Base-by-base conservation (phyloP, 306 rosid genomes). In the Rubus idaeus region DNA sequence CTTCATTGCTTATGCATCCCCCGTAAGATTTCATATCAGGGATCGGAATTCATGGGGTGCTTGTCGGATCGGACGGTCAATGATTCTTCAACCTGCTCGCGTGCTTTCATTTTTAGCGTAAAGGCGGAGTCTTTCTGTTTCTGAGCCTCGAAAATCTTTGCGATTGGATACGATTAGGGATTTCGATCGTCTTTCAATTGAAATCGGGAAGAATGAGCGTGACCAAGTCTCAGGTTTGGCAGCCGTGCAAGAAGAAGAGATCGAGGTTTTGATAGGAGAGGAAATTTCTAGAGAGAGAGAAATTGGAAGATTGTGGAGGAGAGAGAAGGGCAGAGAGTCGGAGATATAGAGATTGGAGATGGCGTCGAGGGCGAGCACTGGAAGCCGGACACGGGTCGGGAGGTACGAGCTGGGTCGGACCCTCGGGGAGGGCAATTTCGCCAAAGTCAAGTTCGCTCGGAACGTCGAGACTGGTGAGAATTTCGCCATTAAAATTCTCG, bases 201-300 rank as follows among this genome's bases (percentile, higher is more conserved):
- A 56, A 20, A 21, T 35, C 4, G 45, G 67, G 42, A 83, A 86
- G 77, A 3, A 94, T 94, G 98, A 90, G 86, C 49, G 14, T 91
- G 51, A 72, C 82, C 0, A 94, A 94, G 88, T 94, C 93, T 74
- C 93, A 86, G 81, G 94, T 94, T 0, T 94, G 98, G 98, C 98
- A 91, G 57, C 98, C 98, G 0, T 89, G 97, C 58, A 94, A 94
- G 94, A 94, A 91, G 98, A 94, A 94, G 91, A 83, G 98, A 65
- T 81, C 46, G 61, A 83, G 93, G 63, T 77, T 46, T 51, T 86
- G 76, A 83, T 80, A 6, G 60, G 49, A 8, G 13, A 30, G 0
- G 75, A 30, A 40, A 30, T 3, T 42, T 40, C 3, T 47, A 68
- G 45, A 41, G 35, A 10, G 52, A 10, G 66, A 75, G 75, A 68